A percentile compares a stretch with the other conserved stretches of the same genome.
phyloP scores from a whole-genome alignment of 768 basidiomycete species.

The Omphalotus guepiniiformis region DNA sequence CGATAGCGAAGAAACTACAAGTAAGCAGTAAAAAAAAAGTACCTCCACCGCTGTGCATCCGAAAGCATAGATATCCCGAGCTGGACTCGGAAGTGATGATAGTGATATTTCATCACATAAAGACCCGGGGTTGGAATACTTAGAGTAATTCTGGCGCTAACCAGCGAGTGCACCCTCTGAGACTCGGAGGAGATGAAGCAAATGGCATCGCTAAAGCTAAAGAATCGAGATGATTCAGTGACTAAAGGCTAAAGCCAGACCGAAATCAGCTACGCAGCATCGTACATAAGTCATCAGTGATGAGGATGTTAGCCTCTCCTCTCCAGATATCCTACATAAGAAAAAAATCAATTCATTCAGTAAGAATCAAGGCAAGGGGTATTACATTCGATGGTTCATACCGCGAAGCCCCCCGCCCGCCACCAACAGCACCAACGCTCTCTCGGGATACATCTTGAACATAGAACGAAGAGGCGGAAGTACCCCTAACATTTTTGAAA shows the following conservation, averaged over 20 bases:
- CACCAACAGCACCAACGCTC: not conserved
- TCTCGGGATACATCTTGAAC: not conserved
- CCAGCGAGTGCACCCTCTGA: not conserved
- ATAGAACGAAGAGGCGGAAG: not conserved
- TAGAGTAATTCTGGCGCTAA: not conserved
- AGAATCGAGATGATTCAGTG: not conserved
- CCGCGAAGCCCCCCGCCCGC: not conserved
- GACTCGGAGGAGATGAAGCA: not conserved
- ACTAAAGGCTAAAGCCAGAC: not conserved
- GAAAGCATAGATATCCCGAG: not conserved
- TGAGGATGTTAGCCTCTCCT: slow-evolving; percentile 9
- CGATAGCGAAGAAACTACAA: too few relatives aligned
- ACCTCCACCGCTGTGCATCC: not conserved
- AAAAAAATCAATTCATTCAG: not conserved
- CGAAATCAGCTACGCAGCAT: slow-evolving; percentile 10
- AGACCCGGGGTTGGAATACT: not conserved
- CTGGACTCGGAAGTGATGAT: not conserved
- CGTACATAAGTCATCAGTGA: slow-evolving; percentile 1
- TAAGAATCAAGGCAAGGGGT: not conserved
- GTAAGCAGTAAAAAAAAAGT: too few relatives aligned
- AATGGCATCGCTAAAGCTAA: not conserved
- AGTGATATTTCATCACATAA: too few relatives aligned
- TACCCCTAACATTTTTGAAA: slow-evolving; percentile 1
- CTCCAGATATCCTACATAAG: not conserved
- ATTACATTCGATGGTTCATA: not conserved